Conservation (phyloP, 169 alveolate species). For the Eimeria nieschulzi region DNA sequence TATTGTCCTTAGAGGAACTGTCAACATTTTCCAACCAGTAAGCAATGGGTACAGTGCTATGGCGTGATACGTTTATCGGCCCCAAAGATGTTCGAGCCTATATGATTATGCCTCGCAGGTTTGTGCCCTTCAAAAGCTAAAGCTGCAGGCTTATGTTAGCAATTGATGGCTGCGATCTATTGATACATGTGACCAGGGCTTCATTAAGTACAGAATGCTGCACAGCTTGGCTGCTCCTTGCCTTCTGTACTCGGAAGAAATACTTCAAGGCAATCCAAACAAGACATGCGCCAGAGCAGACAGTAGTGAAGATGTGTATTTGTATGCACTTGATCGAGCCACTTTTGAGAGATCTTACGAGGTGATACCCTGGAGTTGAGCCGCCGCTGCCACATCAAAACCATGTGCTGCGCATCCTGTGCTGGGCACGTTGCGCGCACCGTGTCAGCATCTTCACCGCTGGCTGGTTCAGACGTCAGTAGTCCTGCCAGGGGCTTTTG, state of each 20-base stretch:
- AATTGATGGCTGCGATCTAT: background rate
- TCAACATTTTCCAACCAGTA: slow-evolving; percentile 66
- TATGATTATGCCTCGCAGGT: too few species aligned
- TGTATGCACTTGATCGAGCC: slow-evolving; percentile 41
- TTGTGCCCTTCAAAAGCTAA: too few species aligned
- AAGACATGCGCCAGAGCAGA: slow-evolving; percentile 47
- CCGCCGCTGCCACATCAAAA: too few species aligned
- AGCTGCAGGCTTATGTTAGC: background rate
- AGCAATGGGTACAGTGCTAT: background rate
- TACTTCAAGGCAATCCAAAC: slow-evolving; percentile 53
- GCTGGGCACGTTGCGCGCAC: too few species aligned
- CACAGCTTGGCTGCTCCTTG: slow-evolving; percentile 43
- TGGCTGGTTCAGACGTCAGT: too few species aligned
- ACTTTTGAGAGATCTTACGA: slow-evolving; percentile 65
- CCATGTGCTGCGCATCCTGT: too few species aligned
- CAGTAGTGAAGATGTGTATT: slow-evolving; percentile 26
- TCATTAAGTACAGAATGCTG: slow-evolving; percentile 34
- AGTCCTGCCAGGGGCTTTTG: too few species aligned
- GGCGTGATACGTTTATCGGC: too few species aligned
- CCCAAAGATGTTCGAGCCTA: too few species aligned
- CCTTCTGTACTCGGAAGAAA: slow-evolving; percentile 48
- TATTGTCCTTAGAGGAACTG: slow-evolving; percentile 49
- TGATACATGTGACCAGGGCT: slow-evolving; percentile 44
- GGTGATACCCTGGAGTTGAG: background rate
- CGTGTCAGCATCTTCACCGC: too few species aligned